Evolutionary conservation across 1,139 yeast genomes (phyloP), one percentile per base, ranked within the genome.

Genomic region (Blastobotrys illinoisensis): DNA sequence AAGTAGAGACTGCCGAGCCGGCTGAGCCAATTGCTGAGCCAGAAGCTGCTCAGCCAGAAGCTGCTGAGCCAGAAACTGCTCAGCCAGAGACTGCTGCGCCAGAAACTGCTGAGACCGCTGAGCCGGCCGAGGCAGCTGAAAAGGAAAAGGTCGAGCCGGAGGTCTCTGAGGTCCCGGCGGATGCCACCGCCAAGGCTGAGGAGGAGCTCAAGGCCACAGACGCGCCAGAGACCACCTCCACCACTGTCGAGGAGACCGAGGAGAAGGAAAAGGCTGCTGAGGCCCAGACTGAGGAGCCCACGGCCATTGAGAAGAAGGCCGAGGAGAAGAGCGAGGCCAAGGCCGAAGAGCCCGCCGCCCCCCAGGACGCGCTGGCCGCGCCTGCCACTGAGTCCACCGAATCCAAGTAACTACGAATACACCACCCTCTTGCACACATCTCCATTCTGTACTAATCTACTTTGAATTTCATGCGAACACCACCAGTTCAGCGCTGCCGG

Each of bases 311-410:
- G 26, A 48, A 43, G 19, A 28, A 49, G 43, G 21, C 36, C 11
- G 49, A 45, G 21, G 43, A 14, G 9, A 46, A 18, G 18, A 49
- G 44, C 21, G 48, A 16, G n/a, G 46, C 46, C 28, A n/a, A 19
- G 21, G 47, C 4, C 9, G 48, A 48, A 16, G 45, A 50, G 43
- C 46, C 48, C 24, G 44, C 47, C 16, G 46, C 43, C 9, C n/a
- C 18, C 3, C 46, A 44, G 49, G 18, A 40, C 46, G 32, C 46
- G 48, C 21, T 7, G 40, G 47, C 47, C 16, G 47, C 50, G 1
- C 14, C 40, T n/a, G 52, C 24, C 19, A 18, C 52, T 26, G 14
- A 43, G 16, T n/a, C n/a, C n/a, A n/a, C n/a, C n/a, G n/a, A n/a
- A n/a, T n/a, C n/a, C n/a, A n/a, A n/a, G n/a, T n/a, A n/a, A n/a